Conservation (phyloP, 106 monocot genomes). For the Allium cepa region DNA sequence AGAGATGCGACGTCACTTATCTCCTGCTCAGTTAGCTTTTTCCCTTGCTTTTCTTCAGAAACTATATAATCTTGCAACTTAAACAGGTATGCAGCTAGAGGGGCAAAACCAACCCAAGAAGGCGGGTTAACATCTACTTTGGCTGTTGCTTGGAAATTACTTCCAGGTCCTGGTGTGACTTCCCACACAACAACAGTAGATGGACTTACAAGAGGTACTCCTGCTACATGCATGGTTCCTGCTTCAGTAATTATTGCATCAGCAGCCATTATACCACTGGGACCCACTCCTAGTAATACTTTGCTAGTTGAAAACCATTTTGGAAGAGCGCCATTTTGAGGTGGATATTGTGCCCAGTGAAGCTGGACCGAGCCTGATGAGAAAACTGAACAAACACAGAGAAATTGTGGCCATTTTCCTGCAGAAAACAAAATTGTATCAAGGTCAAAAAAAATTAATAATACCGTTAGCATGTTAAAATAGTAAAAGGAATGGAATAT, state of each 20-base stretch:
- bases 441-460: too few relatives aligned
- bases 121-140: constrained; percentile 68
- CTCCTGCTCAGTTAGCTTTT: constrained; percentile 57
- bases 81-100: constrained; percentile 82
- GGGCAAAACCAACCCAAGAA: constrained; percentile 74
- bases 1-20: constrained; percentile 50
- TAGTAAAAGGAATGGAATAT: neutral
- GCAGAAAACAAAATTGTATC: constrained; percentile 18
- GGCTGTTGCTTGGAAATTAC: constrained; percentile 62
- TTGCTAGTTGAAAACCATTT: constrained; percentile 98
- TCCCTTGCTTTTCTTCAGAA: constrained; percentile 71
- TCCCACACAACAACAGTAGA: constrained; percentile 99
- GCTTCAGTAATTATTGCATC: constrained; percentile 98
- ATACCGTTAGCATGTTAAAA: too few relatives aligned
- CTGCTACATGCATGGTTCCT: constrained; percentile 89
- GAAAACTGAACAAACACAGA: constrained; percentile 97
- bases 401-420: constrained; percentile 92
- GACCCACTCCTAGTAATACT: constrained; percentile 93
- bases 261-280: constrained; percentile 99
- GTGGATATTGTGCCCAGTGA: constrained; percentile 95
- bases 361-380: constrained; percentile 97
- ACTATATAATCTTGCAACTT: constrained; percentile 68
- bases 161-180: constrained; percentile 95
- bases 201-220: constrained; percentile 96
- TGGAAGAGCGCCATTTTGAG: constrained; percentile 35